phyloP scores from a whole-genome alignment of 306 rosid genomes.

The Quercus mongolica region DNA sequence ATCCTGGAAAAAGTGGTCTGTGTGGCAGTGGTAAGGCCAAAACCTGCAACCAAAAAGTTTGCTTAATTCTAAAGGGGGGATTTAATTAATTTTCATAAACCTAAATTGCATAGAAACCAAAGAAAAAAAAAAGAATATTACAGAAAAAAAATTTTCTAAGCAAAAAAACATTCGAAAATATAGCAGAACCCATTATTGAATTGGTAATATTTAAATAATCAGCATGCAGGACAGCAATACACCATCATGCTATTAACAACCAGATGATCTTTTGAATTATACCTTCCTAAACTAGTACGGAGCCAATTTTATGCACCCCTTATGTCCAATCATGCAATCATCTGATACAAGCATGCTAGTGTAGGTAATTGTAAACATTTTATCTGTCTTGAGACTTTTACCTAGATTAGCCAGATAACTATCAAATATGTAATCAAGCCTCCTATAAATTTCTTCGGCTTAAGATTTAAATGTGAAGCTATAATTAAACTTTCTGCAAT shows the following conservation, averaged over 20 bases:
- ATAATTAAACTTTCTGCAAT: not conserved
- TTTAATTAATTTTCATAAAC: not conserved
- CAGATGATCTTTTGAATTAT: not conserved
- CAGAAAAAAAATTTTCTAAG: not conserved
- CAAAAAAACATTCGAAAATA: not conserved
- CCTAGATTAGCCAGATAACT: not conserved
- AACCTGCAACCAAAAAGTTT: conserved; percentile 48
- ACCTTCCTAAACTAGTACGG: no score
- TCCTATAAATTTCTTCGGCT: not conserved
- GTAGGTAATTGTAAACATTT: not conserved
- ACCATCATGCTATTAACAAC: not conserved
- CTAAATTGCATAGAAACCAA: not conserved
- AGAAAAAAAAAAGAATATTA: not conserved
- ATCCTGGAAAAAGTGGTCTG: conserved; percentile 96
- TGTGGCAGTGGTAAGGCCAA: conserved; percentile 95
- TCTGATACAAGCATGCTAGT: not conserved
- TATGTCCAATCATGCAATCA: no score
- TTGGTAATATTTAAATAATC: not conserved
- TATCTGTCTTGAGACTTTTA: not conserved
- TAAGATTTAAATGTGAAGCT: not conserved
- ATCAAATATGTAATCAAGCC: not conserved
- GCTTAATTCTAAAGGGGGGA: not conserved
- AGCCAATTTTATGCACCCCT: not conserved
- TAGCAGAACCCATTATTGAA: not conserved
- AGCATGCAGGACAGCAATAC: not conserved